Evolutionary conservation across 2,329 filamentous ascomycete genomes (phyloP), one percentile per base, ranked within the genome.

Genomic region (Cladophialophora immunda): DNA sequence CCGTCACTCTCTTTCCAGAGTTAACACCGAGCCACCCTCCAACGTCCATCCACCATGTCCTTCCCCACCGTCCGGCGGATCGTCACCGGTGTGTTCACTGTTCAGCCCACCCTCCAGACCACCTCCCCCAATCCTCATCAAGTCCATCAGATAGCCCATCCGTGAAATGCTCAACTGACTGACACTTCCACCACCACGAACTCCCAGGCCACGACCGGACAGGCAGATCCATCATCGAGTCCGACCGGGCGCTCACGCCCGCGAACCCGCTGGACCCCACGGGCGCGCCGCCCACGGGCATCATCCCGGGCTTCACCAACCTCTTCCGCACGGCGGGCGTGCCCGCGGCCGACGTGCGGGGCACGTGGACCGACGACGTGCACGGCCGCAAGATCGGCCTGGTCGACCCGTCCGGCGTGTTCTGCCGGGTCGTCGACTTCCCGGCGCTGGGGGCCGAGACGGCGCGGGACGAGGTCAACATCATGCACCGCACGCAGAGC

Each of bases 151-250:
- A n/a, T n/a, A 13, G 5, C n/a, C 38, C 17, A 8, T 41, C 17
- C 17, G 5, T 15, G 15, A 50, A 47, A 34, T 22, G 15, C 4
- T 58, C 53, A n/a, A n/a, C n/a, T n/a, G n/a, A n/a, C n/a, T n/a
- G n/a, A n/a, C n/a, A n/a, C n/a, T n/a, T n/a, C n/a, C n/a, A n/a
- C n/a, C n/a, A n/a, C n/a, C n/a, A n/a, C n/a, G n/a, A n/a, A n/a
- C n/a, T 22, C 9, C 3, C 36, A 68, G 75, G 74, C 63, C 74
- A 76, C 66, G 69, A 70, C 60, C 30, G 56, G 8, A 54, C 73
- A 7, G 75, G 75, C 25, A 71, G 74, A 34, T 71, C 75, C 30
- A 72, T 75, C 38, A 71, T 76, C 54, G 69, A 72, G 19, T 71
- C 70, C 34, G 75, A 77, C 64, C 50, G 68, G 19, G 17, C 68